A percentile compares a stretch with the other conserved stretches of the same genome.
These are phyloP conservation scores for Pestalotiopsis sp. DNA, from an alignment of 2,329 filamentous ascomycete species.

Conservation along the genomic window DNA sequence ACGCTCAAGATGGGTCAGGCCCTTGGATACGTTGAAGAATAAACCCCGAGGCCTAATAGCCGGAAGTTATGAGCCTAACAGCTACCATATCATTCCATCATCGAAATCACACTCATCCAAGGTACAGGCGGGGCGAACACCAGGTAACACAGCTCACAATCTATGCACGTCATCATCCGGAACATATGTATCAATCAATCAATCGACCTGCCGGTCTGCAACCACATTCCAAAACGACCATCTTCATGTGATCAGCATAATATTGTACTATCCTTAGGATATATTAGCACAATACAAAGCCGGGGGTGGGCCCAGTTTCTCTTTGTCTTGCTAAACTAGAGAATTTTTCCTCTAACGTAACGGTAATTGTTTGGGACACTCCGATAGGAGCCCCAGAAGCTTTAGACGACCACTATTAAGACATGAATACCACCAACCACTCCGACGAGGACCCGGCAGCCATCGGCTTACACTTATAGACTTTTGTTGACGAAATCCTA, in stretches of 20 bases:
- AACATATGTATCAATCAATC: not conserved
- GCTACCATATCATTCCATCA: not conserved
- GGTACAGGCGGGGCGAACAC: not conserved
- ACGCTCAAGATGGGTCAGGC: constrained; percentile 87
- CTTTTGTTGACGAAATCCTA: not conserved
- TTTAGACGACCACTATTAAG: not conserved
- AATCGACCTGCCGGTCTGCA: not conserved
- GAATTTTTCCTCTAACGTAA: constrained; percentile 15
- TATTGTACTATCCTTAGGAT: not conserved
- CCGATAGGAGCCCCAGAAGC: constrained; percentile 8
- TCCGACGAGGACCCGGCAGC: not conserved
- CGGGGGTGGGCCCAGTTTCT: constrained; percentile 10
- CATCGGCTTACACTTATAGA: not conserved
- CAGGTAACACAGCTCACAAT: not conserved
- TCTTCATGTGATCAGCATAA: constrained; percentile 1
- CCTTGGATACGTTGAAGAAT: constrained; percentile 71
- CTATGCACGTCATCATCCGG: not conserved
- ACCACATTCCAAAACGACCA: not conserved
- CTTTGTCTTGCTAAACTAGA: constrained; percentile 2
- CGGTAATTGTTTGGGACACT: constrained; percentile 1
- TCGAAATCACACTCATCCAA: not conserved
- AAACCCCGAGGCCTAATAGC: constrained; percentile 12
- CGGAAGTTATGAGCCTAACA: not conserved
- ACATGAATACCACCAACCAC: not conserved
- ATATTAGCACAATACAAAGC: not conserved